phyloP scores from a whole-genome alignment of 2,329 filamentous ascomycete species.

The Mycosphaerella sp. region DNA sequence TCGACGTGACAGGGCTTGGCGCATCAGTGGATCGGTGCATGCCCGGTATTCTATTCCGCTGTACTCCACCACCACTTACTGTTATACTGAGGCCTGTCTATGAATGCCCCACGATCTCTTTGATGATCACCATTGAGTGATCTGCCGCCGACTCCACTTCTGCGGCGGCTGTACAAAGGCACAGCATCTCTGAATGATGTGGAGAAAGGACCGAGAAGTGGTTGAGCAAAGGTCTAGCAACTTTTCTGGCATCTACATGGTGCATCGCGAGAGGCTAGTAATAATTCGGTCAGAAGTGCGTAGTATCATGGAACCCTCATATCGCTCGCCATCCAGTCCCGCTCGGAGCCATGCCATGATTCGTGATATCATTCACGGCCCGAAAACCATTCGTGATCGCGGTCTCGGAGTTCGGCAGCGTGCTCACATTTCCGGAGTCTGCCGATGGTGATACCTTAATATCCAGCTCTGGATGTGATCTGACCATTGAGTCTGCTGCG shows the following conservation, averaged over 20 bases:
- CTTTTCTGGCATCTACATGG: neutral
- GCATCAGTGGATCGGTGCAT: neutral
- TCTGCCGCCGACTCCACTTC: neutral
- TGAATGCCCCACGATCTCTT: neutral
- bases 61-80: neutral
- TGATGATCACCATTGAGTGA: neutral
- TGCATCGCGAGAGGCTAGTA: neutral
- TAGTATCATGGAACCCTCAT: neutral
- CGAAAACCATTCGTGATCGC: conserved; percentile 14
- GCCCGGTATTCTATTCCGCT: neutral
- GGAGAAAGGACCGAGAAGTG: too few species aligned
- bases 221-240: neutral
- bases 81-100: too few species aligned
- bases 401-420: neutral
- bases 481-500: neutral
- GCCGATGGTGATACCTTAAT: neutral
- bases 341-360: conserved; percentile 1
- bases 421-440: neutral
- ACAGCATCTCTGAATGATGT: neutral
- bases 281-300: neutral
- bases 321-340: conserved; percentile 13
- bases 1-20: neutral
- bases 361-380: conserved; percentile 16
- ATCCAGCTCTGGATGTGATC: neutral
- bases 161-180: neutral